Percentiles rank a stretch among this genome's conserved stretches.
Evolutionary conservation across 202 grass and related monocot genomes (phyloP).

Genomic region (Hordeum pubiflorum): DNA sequence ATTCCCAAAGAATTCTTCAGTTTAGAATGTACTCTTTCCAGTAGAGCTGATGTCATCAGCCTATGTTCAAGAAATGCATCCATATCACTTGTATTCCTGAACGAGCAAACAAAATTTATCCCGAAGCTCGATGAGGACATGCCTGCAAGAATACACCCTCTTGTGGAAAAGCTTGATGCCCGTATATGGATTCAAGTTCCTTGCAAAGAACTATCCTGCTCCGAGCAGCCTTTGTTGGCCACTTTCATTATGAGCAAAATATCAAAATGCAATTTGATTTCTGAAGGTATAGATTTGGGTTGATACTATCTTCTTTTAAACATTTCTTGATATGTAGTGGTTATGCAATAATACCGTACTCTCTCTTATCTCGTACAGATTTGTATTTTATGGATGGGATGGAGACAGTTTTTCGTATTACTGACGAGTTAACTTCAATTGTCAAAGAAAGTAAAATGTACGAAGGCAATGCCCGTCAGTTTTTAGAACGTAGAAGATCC

Average conservation of each 20-base stretch:
- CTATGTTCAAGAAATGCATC: conserved; percentile 61
- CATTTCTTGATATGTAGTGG: conserved; percentile 5
- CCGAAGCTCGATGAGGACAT: conserved; percentile 56
- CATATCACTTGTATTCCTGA: conserved; percentile 55
- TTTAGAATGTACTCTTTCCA: conserved; percentile 47
- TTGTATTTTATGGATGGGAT: conserved; percentile 54
- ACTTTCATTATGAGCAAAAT: conserved; percentile 65
- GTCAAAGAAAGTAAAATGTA: conserved; percentile 74
- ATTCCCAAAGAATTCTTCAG: conserved; percentile 64
- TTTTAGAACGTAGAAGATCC: conserved; percentile 47
- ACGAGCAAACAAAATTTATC: conserved; percentile 36
- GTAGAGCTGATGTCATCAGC: conserved; percentile 50
- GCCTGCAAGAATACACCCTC: conserved; percentile 43
- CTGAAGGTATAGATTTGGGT: conserved; percentile 52
- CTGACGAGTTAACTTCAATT: conserved; percentile 53
- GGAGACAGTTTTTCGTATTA: conserved; percentile 40
- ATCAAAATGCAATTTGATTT: conserved; percentile 54
- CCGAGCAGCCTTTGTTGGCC: conserved; percentile 37
- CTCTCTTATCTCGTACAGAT: conserved; percentile 52
- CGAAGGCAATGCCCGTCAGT: conserved; percentile 52
- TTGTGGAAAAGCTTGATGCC: conserved; percentile 75
- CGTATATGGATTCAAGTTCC: conserved; percentile 81
- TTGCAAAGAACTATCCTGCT: conserved; percentile 34
- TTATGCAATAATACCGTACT: conserved; percentile 33
- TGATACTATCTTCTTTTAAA: conserved; percentile 9